Base-by-base conservation (phyloP, 306 rosid species). In the Cicer bijugum region DNA sequence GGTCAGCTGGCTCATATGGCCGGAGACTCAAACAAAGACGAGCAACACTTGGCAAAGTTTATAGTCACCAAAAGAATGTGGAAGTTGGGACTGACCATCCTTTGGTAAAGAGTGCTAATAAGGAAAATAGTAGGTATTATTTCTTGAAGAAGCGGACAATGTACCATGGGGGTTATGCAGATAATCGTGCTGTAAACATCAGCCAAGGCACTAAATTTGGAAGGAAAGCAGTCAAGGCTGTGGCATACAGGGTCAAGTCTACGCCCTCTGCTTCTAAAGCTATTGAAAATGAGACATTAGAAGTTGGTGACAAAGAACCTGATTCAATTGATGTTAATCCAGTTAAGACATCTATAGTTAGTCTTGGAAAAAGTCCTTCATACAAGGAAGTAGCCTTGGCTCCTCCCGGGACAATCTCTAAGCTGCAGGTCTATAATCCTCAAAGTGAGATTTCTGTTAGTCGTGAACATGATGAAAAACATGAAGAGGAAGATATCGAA, bases 371-470 rank as follows among this genome's bases (percentile, higher is more conserved):
- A 77, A 91, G 96, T 83, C 98, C 95, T 80, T 94, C 98, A 17
- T 94, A 94, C 86, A 94, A 88, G 90, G 98, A 94, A 87, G 98
- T 94, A 72, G 98, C 98, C 65, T 79, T 94, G 86, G 94, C 98
- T 64, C 98, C 98, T 64, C 98, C 98, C 35, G 98, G 98, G 78
- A 85, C 88, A 43, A 88, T 94, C 78, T 88, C 86, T 40, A 91
- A 84, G 84, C 74, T 85, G 51, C 97, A 88, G 80, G 86, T 86
- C 77, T 85, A 74, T 81, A 82, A 78, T 60, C 86, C 90, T 64
- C 90, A 83, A 68, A 77, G 74, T 57, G 93, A 65, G 55, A 71
- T 67, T 78, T 28, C 81, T 63, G 82, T 68, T 76, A 62, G 75
- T 46, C 63, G 46, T 64, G 96, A 79, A 63, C 85, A 61, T 67